These are phyloP conservation scores for Mortierella sp. DNA, from an alignment of 371 early-diverging fungal genomes.

Conservation along the genomic window DNA sequence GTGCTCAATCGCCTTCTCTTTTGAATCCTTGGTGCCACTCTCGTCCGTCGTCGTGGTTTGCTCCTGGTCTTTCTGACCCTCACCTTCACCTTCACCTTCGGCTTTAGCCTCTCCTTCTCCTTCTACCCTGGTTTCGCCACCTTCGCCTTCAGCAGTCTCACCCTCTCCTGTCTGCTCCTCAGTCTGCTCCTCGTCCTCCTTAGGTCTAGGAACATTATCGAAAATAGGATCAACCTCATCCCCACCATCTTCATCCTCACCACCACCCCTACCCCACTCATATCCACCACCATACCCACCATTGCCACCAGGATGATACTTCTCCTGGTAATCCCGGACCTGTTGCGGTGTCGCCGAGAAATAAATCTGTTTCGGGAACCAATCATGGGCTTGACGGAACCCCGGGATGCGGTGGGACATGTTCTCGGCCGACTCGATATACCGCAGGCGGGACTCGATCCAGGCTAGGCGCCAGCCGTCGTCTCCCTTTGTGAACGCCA, in stretches of 20 bases:
- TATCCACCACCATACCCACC: neutral
- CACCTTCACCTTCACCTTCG: neutral
- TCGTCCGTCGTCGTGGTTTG: neutral
- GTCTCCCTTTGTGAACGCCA: conserved; percentile 26
- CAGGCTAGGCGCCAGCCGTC: conserved; percentile 17
- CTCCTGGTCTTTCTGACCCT: neutral
- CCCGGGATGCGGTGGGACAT: conserved; percentile 17
- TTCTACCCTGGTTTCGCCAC: neutral
- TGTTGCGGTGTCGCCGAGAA: conserved; percentile 18
- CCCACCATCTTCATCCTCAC: neutral
- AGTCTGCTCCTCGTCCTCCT: neutral
- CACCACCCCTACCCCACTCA: neutral
- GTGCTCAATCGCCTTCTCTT: neutral
- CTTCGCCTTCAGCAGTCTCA: neutral
- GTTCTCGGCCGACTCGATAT: conserved; percentile 24
- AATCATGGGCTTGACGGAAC: conserved; percentile 17
- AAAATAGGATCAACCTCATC: conserved; percentile 10
- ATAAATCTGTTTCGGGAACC: conserved; percentile 31
- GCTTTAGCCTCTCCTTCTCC: neutral
- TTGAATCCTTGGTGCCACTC: too few species aligned
- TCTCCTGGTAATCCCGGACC: conserved; percentile 7
- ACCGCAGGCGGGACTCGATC: conserved; percentile 16
- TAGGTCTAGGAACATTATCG: neutral
- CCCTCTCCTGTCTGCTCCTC: neutral
- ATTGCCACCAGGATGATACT: neutral